A percentile compares a stretch with the other conserved stretches of the same genome.
Evolutionary conservation across 306 rosid species (phyloP).

Genomic region (Geum urbanum): DNA sequence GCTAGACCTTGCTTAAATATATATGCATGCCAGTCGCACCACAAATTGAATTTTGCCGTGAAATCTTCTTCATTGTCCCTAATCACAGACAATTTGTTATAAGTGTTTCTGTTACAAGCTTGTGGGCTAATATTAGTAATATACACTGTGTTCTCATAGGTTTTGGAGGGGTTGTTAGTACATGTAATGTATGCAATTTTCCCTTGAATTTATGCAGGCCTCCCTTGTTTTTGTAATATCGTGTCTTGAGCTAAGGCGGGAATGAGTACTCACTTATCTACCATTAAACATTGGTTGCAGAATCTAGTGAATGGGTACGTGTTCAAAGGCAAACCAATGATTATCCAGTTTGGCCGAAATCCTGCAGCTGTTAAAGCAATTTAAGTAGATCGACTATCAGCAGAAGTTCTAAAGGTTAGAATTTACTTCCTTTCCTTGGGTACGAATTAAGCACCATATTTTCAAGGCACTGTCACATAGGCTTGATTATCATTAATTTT

Average conservation of each 20-base stretch:
- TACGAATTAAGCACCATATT: neutral
- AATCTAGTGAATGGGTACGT: constrained; percentile 73
- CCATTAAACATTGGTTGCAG: constrained; percentile 42
- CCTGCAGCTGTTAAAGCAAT: constrained; percentile 54
- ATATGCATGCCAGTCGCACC: neutral
- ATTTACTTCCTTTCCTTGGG: neutral
- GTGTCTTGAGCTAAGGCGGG: neutral
- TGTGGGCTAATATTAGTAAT: neutral
- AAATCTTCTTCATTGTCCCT: neutral
- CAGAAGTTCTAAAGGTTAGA: neutral
- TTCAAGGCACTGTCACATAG: neutral
- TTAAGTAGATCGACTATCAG: constrained; percentile 15
- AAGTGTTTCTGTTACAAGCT: neutral
- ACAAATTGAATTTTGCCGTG: neutral
- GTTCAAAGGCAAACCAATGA: constrained; percentile 90
- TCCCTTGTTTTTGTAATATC: constrained; percentile 7
- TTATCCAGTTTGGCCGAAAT: constrained; percentile 84
- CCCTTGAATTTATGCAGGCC: neutral
- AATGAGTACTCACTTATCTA: neutral
- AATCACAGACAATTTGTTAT: neutral
- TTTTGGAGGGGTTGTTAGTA: neutral
- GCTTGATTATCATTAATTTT: neutral
- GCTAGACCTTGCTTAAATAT: constrained; percentile 3
- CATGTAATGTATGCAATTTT: constrained; percentile 15
- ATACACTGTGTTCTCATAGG: neutral